Evolutionary conservation across 768 basidiomycete genomes (phyloP).

Genomic region (Calocybe cyanea): DNA sequence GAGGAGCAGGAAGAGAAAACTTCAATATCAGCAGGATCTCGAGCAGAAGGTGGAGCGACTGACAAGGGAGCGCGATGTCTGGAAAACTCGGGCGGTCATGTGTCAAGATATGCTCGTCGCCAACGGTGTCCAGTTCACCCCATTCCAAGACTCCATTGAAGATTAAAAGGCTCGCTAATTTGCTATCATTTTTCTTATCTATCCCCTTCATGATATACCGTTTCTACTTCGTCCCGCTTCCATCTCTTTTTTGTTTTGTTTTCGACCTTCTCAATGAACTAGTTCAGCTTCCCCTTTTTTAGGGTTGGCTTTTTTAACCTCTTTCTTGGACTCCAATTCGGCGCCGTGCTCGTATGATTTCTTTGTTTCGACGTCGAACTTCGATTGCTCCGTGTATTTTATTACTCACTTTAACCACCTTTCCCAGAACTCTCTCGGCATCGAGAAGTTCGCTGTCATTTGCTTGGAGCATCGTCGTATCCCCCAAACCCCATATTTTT

Average conservation of each 20-base stretch:
- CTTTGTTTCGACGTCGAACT: conserved; percentile 23
- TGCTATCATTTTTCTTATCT: conserved; percentile 8
- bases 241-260: conserved; percentile 2
- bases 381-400: conserved; percentile 25
- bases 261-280: too few species aligned
- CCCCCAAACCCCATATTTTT: conserved; percentile 26
- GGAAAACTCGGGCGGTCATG: conserved; percentile 45
- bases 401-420: conserved; percentile 23
- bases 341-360: conserved; percentile 22
- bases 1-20: conserved; percentile 69
- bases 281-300: neutral
- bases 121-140: conserved; percentile 42
- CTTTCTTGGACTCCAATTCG: conserved; percentile 14
- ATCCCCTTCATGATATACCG: neutral
- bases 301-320: neutral
- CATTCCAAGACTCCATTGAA: conserved; percentile 26
- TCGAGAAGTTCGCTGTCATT: conserved; percentile 31
- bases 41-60: conserved; percentile 46
- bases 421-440: conserved; percentile 14
- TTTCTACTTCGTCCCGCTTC: neutral
- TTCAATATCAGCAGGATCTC: conserved; percentile 61
- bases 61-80: conserved; percentile 48
- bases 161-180: conserved; percentile 20
- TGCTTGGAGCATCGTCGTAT: conserved; percentile 54
- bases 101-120: conserved; percentile 42